Conservation (phyloP, 148 eudicot genomes). For the Rhododendron griersonianum region DNA sequence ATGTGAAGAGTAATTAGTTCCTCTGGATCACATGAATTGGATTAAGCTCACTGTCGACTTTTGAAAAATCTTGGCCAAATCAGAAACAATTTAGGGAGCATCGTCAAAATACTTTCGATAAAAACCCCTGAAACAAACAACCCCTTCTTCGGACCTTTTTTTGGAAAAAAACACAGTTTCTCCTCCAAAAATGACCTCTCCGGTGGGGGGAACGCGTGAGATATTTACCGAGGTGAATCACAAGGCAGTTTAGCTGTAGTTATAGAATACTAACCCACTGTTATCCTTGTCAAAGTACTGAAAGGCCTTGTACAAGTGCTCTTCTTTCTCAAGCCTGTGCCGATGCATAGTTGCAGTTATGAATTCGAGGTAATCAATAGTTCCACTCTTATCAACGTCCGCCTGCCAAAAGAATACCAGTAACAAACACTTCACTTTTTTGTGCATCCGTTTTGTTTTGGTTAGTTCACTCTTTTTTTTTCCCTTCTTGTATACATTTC, state of each 20-base stretch:
- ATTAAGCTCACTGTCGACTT: neutral
- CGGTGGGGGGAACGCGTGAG: neutral
- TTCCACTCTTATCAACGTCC: slow-evolving; percentile 82
- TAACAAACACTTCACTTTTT: neutral
- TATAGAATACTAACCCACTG: slow-evolving; percentile 35
- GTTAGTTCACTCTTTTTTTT: too few relatives aligned
- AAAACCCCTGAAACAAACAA: neutral
- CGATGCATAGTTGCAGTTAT: slow-evolving; percentile 77
- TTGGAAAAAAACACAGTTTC: neutral
- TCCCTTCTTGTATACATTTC: too few relatives aligned
- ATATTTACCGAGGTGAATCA: neutral
- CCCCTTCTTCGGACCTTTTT: neutral
- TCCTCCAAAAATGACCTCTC: neutral
- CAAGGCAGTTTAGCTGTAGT: neutral
- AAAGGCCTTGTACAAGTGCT: slow-evolving; percentile 70
- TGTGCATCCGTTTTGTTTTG: too few relatives aligned
- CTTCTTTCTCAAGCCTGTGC: slow-evolving; percentile 67
- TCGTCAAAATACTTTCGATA: neutral
- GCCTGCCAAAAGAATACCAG: slow-evolving; percentile 37
- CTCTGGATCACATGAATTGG: neutral
- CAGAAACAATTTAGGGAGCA: neutral
- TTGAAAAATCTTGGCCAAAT: neutral
- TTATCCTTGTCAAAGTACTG: slow-evolving; percentile 76
- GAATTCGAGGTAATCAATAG: slow-evolving; percentile 74
- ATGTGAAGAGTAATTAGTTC: neutral